Evolutionary conservation across 1,139 yeast genomes (phyloP), one percentile per base, ranked within the genome.

Genomic region (Kurtzmaniella quercitrusa): DNA sequence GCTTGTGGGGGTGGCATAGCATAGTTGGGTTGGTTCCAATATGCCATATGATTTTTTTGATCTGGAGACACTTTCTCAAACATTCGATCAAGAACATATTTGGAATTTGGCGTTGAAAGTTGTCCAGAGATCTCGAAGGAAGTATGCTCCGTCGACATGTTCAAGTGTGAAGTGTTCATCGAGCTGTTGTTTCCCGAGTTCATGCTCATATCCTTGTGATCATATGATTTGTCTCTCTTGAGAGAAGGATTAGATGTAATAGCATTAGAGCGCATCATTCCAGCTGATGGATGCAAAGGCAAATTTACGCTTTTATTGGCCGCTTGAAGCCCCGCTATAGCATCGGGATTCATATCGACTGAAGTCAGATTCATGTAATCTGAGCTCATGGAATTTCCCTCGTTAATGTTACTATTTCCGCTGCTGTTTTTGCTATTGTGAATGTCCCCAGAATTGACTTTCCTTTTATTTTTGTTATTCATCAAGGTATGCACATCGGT

Each of bases 401-500:
- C 41, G 41, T 40, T 48, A 43, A 44, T 40, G 56, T 49, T 46
- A 5, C 18, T 30, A 12, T 14, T 30, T 8, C 8, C 18, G n/a
- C 33, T 36, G 26, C 32, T 21, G 12, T 35, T 19, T 20, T 11
- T 34, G 34, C 17, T 30, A 33, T 18, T 36, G 18, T 37, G 33
- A 36, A 52, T 55, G 14, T 19, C 20, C 5, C 14, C 37, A 20
- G 5, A 14, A n/a, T 19, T 19, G 7, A 16, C 7, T 36, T 52
- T 54, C 47, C 61, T 59, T 57, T 64, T 60, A 48, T 61, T 57
- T 53, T 62, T 61, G 47, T 61, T 60, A 51, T 68, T 66, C 67
- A 68, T 66, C 45, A 72, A 56, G 2, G 76, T 66, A 49, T 68
- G 74, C 36, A 74, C 74, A 52, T 76, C 81, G 2, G 78, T 67